Base-by-base conservation (phyloP, 1,284 basidiomycete genomes). In the Sutorius eximius region DNA sequence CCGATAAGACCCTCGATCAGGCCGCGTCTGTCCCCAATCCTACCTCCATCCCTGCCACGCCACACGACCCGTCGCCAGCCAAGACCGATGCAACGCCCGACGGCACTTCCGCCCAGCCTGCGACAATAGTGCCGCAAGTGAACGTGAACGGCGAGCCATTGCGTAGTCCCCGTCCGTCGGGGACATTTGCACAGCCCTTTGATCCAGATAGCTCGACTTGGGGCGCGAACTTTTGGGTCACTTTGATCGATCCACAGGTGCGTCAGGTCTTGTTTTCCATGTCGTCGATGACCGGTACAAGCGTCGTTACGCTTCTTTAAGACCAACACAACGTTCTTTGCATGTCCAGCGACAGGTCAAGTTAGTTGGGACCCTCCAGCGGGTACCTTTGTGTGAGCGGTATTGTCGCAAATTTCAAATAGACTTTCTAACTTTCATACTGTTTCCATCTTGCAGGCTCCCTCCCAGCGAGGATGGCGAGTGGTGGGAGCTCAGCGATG, bases 401-500 rank as follows among this genome's bases (percentile, higher is more conserved):
- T 30, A 37, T 45, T 45, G 18, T 52, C 36, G 15, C 45, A 20
- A 41, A 52, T 63, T 62, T 52, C 54, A 60, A 64, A 55, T 59
- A n/a, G 2, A 29, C 30, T 36, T 20, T 42, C 47, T 55, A 42
- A 56, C 38, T 45, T 50, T 57, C 52, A 45, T 42, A 36, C 27
- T 20, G 45, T 57, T 58, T 40, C 51, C 45, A 44, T 55, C 52
- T 58, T 64, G 18, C 63, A 91, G 89, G 44, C 76, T 98, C 34
- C 95, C 94, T 24, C 89, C 91, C 8, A 89, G 80, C 57, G 79
- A 83, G 3, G 85, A 90, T 33, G 95, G 95, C 45, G 93, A 96
- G 69, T 98, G 94, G 94, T 96, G 94, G 93, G 93, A 97, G 71
- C 80, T 97, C 59, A 78, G 81, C 42, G 94, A 96, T 71, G 86